These are phyloP conservation scores for Eimeria tenella DNA, from an alignment of 169 alveolate genomes.

Conservation along the genomic window DNA sequence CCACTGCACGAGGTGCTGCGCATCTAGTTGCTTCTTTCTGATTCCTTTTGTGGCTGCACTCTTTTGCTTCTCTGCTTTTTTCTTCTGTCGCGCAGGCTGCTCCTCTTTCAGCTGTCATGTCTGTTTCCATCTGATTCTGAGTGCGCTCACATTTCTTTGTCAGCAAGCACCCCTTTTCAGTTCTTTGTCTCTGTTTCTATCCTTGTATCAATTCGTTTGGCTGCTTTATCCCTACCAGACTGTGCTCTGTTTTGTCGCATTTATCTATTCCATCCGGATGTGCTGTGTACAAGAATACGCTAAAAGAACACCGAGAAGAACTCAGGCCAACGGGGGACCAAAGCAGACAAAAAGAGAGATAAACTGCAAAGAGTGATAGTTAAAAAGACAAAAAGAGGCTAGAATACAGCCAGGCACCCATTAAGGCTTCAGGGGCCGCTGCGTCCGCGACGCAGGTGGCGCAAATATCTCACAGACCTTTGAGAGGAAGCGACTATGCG, in stretches of 20 bases:
- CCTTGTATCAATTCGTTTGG: background rate
- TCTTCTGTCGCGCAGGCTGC: too few species aligned
- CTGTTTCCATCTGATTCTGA: too few species aligned
- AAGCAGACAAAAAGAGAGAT: background rate
- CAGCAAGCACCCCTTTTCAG: background rate
- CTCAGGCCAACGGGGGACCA: background rate
- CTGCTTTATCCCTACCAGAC: background rate
- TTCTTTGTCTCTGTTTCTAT: background rate
- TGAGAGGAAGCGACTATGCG: constrained; percentile 53
- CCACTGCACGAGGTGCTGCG: background rate
- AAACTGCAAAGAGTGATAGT: background rate
- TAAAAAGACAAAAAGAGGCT: background rate
- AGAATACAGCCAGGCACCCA: background rate
- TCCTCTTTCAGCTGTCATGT: too few species aligned
- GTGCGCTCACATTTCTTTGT: too few species aligned
- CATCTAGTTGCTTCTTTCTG: background rate
- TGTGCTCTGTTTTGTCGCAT: background rate
- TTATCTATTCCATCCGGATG: too few species aligned
- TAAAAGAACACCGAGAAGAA: background rate
- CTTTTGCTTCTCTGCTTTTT: background rate
- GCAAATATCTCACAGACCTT: constrained; percentile 36
- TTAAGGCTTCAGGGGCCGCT: constrained; percentile 14
- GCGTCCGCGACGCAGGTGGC: constrained; percentile 4
- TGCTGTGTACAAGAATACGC: background rate
- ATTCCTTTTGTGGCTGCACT: background rate